These are phyloP conservation scores for Tolypocladium amazonense DNA, from an alignment of 2,329 filamentous ascomycete genomes.

Conservation along the genomic window DNA sequence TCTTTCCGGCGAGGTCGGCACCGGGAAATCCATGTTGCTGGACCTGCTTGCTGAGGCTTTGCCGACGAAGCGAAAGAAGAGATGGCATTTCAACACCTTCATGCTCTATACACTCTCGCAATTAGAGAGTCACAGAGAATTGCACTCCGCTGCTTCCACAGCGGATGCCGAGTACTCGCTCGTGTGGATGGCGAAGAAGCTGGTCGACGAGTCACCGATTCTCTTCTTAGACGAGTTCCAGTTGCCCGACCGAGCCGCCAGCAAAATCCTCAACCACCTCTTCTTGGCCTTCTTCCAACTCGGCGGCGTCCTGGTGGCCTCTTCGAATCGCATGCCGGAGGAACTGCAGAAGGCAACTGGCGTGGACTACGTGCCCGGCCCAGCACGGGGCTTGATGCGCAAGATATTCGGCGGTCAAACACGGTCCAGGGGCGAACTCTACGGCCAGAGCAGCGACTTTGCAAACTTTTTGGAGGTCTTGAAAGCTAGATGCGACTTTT, in stretches of 20 bases:
- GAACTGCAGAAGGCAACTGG: conserved; percentile 68
- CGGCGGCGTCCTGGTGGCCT: conserved; percentile 69
- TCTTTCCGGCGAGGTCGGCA: conserved; percentile 72
- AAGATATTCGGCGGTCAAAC: conserved; percentile 33
- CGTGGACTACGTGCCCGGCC: conserved; percentile 51
- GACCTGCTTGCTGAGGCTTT: conserved; percentile 71
- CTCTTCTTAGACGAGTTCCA: conserved; percentile 79
- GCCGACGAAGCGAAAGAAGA: conserved; percentile 59
- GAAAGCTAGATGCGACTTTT: conserved; percentile 69
- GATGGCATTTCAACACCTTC: conserved; percentile 80
- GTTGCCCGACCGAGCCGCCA: conserved; percentile 65
- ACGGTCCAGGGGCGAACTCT: conserved; percentile 35
- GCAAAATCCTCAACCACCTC: conserved; percentile 69
- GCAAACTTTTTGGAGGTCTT: conserved; percentile 65
- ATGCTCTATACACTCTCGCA: conserved; percentile 70
- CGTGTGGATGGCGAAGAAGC: conserved; percentile 63
- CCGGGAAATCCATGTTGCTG: conserved; percentile 77
- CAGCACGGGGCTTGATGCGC: conserved; percentile 39
- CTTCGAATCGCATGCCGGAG: conserved; percentile 75
- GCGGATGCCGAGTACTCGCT: conserved; percentile 48
- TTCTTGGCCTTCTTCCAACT: conserved; percentile 75
- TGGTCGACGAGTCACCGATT: conserved; percentile 64
- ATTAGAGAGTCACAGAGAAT: conserved; percentile 53
- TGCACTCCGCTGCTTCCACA: conserved; percentile 9
- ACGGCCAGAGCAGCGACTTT: conserved; percentile 59